Evolutionary conservation across 2,329 filamentous ascomycete genomes (phyloP), one percentile per base, ranked within the genome.

Genomic region (Talaromyces amestolkiae): DNA sequence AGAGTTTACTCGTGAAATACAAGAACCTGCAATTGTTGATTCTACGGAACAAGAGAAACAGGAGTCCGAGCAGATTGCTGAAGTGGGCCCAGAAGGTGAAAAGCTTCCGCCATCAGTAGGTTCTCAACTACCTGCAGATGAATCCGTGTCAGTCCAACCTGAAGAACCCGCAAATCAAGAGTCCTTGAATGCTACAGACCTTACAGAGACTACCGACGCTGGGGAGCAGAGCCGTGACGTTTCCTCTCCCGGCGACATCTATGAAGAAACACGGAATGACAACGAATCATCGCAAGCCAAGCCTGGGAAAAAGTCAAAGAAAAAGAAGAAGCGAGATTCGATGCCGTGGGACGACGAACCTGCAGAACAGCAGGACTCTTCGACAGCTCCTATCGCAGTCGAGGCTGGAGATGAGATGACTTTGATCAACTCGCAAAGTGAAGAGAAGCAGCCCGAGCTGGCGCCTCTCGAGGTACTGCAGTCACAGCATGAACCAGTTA

Each of bases 271-370:
- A 27, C 11, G n/a, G 4, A 41, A 60, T 10, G 54, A 35, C 15
- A 53, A 51, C 41, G 63, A 60, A 59, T 10, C 19, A 10, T 56
- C 51, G 56, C 56, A 35, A 17, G 39, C 49, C 31, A 56, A 54
- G 54, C 45, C 61, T 27, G 68, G 67, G 49, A 74, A 71, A 63
- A 78, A 74, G 63, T 67, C 66, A 2, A 78, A 77, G 68, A 72
- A 72, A 22, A 79, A 79, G 71, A 80, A 78, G 65, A 74, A 72
- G 59, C 68, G 69, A 31, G 69, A 73, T 43, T 72, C 71, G 31
- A 67, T 72, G 33, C 68, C 68, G 3, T 74, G 73, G 65, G 74
- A 73, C 6, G 33, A 39, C 47, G 71, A 69, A 27, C 27, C 59
- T 58, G 10, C 27, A 56, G 61, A 61, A 54, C 54, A 35, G 17